Evolutionary conservation across 345 rosid species (phyloP), one percentile per base, ranked within the genome.

Genomic region (Gossypium bickii): DNA sequence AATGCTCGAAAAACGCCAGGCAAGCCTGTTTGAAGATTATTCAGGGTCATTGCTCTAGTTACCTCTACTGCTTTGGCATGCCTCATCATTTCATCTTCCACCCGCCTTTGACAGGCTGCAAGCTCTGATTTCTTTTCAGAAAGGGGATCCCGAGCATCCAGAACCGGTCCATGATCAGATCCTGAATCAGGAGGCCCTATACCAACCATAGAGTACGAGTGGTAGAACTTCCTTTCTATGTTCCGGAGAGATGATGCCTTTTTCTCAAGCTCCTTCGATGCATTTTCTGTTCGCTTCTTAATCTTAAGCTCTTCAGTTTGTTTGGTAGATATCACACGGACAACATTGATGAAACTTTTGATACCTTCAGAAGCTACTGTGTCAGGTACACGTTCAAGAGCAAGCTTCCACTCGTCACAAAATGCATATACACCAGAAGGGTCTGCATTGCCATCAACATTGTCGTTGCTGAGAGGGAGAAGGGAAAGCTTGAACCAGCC

Each of bases 291-390:
- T 83, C 87, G 77, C 82, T 90, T 95, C 76, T 87, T 89, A 25
- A 93, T 79, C 86, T 91, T 93, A 43, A 90, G 84, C 80, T 95
- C 99, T 77, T 90, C 99, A 0, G 83, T 53, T 82, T 95, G 99
- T 80, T 95, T 88, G 9, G 52, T 78, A 0, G 93, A 85, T 83
- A 95, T 95, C 80, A 78, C 99, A 18, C 85, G 94, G 53, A 95
- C 92, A 27, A 95, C 88, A 1, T 88, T 87, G 81, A 91, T 85
- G 63, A 95, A 93, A 89, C 99, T 95, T 84, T 93, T 95, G 83
- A 95, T 95, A 73, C 97, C 98, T 83, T 89, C 99, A 0, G 99
- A 95, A 76, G 97, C 98, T 15, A 95, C 99, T 1, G 93, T 90
- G 78, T 95, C 99, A 0, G 99, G 99, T 22, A 95, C 97, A 20